Conservation (phyloP, 2,329 filamentous ascomycete genomes). For the Fusarium sp. region DNA sequence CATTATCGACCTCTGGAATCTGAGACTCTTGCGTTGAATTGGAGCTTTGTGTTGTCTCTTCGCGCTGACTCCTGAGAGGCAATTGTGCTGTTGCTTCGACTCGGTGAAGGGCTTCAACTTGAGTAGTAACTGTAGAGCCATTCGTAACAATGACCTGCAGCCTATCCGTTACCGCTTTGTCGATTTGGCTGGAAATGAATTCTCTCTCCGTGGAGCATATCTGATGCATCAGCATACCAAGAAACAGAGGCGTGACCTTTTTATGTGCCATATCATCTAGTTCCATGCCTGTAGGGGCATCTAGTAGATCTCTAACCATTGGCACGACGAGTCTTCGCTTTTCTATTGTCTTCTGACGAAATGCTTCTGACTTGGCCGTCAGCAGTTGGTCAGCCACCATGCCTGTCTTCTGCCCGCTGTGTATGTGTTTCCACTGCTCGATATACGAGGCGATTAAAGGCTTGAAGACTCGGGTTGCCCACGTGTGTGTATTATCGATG, state of each 20-base stretch:
- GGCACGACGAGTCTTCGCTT: not conserved
- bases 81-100: not conserved
- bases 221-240: slow-evolving; percentile 17
- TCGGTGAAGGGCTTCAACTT: not conserved
- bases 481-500: slow-evolving; percentile 37
- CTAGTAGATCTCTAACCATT: slow-evolving; percentile 1
- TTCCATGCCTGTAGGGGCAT: not conserved
- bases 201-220: slow-evolving; percentile 2
- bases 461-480: slow-evolving; percentile 33
- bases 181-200: not conserved
- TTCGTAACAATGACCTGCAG: not conserved
- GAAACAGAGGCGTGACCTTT: slow-evolving; percentile 8
- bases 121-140: not conserved
- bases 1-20: not conserved
- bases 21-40: not conserved
- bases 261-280: not conserved
- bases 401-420: not conserved
- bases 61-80: no score
- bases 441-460: slow-evolving; percentile 30
- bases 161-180: not conserved
- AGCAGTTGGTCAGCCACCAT: rapidly evolving
- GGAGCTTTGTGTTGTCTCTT: not conserved
- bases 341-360: not conserved
- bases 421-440: slow-evolving; percentile 19
- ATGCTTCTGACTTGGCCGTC: not conserved